Evolutionary conservation across 495 filamentous ascomycete genomes (phyloP).

Genomic region (Aspergillus affinis): DNA sequence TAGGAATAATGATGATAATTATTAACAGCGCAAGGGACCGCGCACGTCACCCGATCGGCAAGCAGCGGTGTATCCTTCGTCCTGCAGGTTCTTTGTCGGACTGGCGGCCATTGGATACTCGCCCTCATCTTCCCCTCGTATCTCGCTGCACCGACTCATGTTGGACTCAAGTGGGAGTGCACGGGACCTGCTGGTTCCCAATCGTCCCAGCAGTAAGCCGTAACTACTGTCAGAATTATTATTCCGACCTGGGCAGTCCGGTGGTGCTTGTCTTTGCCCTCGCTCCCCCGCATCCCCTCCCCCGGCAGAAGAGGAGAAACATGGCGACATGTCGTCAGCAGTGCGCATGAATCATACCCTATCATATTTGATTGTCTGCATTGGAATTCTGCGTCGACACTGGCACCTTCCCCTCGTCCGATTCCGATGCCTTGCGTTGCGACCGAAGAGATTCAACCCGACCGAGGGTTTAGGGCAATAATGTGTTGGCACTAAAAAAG

Average conservation of each 20-base stretch:
- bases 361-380: no score
- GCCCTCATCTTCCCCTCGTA: slow-evolving; percentile 7
- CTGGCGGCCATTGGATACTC: not conserved
- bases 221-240: no score
- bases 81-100: not conserved
- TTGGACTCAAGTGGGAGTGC: no score
- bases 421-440: not conserved
- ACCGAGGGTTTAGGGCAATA: not conserved
- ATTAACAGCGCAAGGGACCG: not conserved
- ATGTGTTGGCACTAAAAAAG: not conserved
- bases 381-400: no score
- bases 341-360: not conserved
- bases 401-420: no score
- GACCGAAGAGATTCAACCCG: not conserved
- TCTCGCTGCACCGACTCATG: no score
- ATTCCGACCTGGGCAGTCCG: no score
- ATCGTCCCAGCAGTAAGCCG: not conserved
- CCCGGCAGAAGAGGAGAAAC: not conserved
- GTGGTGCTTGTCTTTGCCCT: no score
- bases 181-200: not conserved
- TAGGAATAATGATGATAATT: no score
- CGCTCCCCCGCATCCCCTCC: not conserved
- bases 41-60: not conserved
- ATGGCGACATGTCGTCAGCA: not conserved
- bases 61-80: not conserved